A percentile compares a stretch with the other conserved stretches of the same genome.
phyloP scores from a whole-genome alignment of 169 alveolate genomes.

The Babesia bovis region DNA sequence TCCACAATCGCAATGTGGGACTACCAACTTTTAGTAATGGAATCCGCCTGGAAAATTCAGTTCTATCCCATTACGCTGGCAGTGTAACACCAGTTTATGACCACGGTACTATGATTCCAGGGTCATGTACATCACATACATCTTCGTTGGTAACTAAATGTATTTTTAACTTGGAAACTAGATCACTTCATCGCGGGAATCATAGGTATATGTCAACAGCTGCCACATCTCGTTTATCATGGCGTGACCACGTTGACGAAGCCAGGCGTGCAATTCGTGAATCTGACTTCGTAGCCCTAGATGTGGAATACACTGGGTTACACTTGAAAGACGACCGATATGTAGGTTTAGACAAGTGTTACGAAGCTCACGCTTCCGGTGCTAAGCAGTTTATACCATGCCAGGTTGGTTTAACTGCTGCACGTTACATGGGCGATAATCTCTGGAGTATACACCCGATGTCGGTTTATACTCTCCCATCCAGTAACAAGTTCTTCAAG shows the following conservation, averaged over 20 bases:
- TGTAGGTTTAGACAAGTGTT: slow-evolving; percentile 81
- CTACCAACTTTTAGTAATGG: no score
- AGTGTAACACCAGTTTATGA: no score
- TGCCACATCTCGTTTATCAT: slow-evolving; percentile 34
- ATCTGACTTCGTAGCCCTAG: slow-evolving; percentile 77
- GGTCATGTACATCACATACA: no score
- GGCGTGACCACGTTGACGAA: slow-evolving; percentile 58
- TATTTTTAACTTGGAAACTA: no score
- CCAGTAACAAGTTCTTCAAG: slow-evolving; percentile 72
- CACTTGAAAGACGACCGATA: slow-evolving; percentile 80
- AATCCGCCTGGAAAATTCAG: no score
- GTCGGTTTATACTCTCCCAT: slow-evolving; percentile 79
- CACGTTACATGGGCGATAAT: slow-evolving; percentile 59
- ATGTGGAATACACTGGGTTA: slow-evolving; percentile 79
- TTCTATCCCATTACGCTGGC: no score
- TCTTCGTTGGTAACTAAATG: no score
- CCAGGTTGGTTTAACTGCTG: slow-evolving; percentile 85
- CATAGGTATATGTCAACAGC: slow-evolving; percentile 10
- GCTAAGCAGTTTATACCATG: slow-evolving; percentile 84
- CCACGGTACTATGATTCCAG: no score
- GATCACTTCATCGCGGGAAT: no score
- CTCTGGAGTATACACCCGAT: slow-evolving; percentile 82
- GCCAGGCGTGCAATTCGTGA: slow-evolving; percentile 59
- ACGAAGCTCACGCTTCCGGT: slow-evolving; percentile 85
- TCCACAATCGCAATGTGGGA: no score